phyloP scores from a whole-genome alignment of 352 stramenopile genomes.

The Aphanomyces invadans region DNA sequence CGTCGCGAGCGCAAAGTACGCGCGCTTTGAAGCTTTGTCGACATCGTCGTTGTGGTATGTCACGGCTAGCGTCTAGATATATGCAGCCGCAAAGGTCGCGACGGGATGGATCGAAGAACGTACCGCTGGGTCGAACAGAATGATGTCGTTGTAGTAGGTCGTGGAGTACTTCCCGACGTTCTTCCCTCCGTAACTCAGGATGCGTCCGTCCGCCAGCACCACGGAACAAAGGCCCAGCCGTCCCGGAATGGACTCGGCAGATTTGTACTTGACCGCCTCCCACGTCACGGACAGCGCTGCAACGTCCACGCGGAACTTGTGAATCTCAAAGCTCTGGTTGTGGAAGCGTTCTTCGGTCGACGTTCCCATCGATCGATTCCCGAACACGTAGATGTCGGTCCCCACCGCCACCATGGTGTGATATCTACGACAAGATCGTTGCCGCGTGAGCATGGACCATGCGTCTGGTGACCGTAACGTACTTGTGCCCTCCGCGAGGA shows the following conservation, averaged over 20 bases:
- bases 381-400: constrained; percentile 13
- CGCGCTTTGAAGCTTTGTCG: not conserved
- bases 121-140: constrained; percentile 6
- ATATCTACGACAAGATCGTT: not conserved
- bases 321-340: not conserved
- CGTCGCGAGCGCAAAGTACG: not conserved
- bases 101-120: too few species aligned
- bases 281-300: not conserved
- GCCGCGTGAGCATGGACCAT: not conserved
- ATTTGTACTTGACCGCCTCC: not conserved
- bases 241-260: not conserved
- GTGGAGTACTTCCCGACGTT: not conserved
- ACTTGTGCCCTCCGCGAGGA: not conserved
- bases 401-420: constrained; percentile 13
- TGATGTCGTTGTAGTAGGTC: constrained; percentile 5
- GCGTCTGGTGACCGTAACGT: not conserved
- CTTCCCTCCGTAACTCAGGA: constrained; percentile 9
- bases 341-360: not conserved
- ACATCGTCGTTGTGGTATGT: not conserved
- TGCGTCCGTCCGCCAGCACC: not conserved
- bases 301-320: not conserved
- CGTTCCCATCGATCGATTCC: not conserved
- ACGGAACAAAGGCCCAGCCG: not conserved
- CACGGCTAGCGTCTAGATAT: not conserved
- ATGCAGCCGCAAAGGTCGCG: not conserved